Evolutionary conservation across 441 rosid species (phyloP).

Genomic region (Capsella rubella): DNA sequence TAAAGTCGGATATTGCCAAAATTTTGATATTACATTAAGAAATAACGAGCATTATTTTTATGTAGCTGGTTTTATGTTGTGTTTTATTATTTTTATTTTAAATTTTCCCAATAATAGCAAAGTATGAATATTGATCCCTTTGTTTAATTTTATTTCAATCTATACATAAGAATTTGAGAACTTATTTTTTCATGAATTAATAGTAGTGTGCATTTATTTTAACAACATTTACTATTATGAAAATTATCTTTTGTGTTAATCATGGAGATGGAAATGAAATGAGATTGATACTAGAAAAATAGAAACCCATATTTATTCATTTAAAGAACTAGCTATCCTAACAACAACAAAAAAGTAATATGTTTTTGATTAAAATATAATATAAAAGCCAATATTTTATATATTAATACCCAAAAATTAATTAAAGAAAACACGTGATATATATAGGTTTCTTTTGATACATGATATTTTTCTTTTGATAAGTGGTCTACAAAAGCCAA

Average conservation of each 20-base stretch:
- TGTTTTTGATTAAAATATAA: background rate
- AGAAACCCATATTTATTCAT: background rate
- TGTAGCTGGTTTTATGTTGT: too few relatives aligned
- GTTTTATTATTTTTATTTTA: too few relatives aligned
- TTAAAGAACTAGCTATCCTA: background rate
- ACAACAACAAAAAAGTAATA: background rate
- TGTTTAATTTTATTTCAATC: too few relatives aligned
- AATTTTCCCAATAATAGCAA: too few relatives aligned
- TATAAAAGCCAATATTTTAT: background rate
- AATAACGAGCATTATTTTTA: too few relatives aligned
- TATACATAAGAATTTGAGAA: too few relatives aligned
- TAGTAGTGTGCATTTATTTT: background rate
- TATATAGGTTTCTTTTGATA: too few relatives aligned
- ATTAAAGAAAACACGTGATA: background rate
- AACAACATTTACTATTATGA: background rate
- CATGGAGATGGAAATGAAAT: background rate
- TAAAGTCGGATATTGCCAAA: too few relatives aligned
- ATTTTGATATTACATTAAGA: too few relatives aligned
- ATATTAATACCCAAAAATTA: background rate
- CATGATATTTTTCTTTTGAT: background rate
- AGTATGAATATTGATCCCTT: too few relatives aligned
- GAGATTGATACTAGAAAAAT: background rate
- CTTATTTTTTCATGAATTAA: too few relatives aligned
- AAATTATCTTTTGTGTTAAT: background rate
- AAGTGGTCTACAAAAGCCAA: slow-evolving; percentile 24